phyloP scores from a whole-genome alignment of 1,284 basidiomycete species.

The Hypsizygus ulmarius region DNA sequence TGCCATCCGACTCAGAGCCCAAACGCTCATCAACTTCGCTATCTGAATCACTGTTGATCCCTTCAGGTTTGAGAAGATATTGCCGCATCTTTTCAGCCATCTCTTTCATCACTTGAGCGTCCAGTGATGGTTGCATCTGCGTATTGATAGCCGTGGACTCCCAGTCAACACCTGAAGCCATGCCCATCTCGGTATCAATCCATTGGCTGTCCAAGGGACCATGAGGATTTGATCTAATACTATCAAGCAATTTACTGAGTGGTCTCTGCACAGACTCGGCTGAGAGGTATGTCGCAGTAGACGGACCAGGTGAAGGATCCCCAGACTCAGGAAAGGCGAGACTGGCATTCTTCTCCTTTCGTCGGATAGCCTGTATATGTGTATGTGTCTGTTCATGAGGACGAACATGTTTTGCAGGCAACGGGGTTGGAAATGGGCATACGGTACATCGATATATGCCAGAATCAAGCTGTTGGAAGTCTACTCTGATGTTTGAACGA shows the following conservation, averaged over 20 bases:
- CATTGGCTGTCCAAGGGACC: background rate
- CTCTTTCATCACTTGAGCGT: background rate
- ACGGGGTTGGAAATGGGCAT: background rate
- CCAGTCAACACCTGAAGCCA: background rate
- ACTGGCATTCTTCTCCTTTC: background rate
- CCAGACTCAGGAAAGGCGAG: background rate
- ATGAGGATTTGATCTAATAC: background rate
- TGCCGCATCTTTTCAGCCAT: slow-evolving; percentile 2
- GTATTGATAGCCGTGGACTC: background rate
- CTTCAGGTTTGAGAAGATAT: background rate
- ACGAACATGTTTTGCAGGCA: background rate
- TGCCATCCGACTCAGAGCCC: background rate
- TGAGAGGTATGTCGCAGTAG: background rate
- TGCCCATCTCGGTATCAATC: background rate
- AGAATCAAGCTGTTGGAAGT: background rate
- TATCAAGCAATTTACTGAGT: background rate
- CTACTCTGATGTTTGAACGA: background rate
- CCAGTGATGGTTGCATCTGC: background rate
- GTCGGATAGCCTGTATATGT: background rate
- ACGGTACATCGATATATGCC: background rate
- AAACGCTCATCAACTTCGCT: background rate
- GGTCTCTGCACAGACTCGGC: background rate
- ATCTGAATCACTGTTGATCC: background rate
- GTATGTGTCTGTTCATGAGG: background rate
- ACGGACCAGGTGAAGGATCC: background rate